These are phyloP conservation scores for Rosa chinensis DNA, from an alignment of 306 rosid genomes.

Conservation along the genomic window DNA sequence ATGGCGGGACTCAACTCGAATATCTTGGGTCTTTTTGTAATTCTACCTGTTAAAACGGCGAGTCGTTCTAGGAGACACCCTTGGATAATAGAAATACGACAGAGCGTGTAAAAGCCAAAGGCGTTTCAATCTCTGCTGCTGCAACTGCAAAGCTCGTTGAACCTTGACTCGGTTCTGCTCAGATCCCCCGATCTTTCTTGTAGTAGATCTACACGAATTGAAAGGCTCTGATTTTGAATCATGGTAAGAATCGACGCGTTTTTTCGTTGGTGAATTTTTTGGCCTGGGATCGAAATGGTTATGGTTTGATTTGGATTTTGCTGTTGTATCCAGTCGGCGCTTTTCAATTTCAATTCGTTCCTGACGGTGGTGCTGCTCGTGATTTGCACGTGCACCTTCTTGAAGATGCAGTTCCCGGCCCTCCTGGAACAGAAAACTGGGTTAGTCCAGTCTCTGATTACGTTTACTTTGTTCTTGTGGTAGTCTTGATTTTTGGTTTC, in stretches of 20 bases:
- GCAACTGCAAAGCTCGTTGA: background rate
- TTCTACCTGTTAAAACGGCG: background rate
- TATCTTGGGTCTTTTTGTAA: background rate
- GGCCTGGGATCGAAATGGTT: background rate
- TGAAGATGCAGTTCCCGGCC: constrained; percentile 83
- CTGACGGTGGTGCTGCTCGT: constrained; percentile 73
- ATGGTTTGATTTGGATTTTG: background rate
- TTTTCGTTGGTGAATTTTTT: background rate
- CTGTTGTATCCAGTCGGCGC: constrained; percentile 58
- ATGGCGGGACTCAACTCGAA: constrained; percentile 5
- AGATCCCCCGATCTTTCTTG: background rate
- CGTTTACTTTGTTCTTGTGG: background rate
- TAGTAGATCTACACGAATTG: constrained; percentile 40
- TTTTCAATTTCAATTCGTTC: constrained; percentile 81
- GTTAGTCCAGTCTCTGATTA: constrained; percentile 27
- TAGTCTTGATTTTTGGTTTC: background rate
- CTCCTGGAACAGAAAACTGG: constrained; percentile 74
- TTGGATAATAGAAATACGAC: background rate
- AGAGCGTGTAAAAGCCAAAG: background rate
- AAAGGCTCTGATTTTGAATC: background rate
- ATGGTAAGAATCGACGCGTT: constrained; percentile 37
- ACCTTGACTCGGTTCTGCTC: constrained; percentile 5
- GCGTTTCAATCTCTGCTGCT: background rate
- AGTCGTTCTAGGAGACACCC: background rate
- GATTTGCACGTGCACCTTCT: constrained; percentile 74